Percentiles rank a stretch among this genome's conserved stretches.
Conservation (phyloP, 1,139 yeast species). For the Suhomyces bokatorum region DNA sequence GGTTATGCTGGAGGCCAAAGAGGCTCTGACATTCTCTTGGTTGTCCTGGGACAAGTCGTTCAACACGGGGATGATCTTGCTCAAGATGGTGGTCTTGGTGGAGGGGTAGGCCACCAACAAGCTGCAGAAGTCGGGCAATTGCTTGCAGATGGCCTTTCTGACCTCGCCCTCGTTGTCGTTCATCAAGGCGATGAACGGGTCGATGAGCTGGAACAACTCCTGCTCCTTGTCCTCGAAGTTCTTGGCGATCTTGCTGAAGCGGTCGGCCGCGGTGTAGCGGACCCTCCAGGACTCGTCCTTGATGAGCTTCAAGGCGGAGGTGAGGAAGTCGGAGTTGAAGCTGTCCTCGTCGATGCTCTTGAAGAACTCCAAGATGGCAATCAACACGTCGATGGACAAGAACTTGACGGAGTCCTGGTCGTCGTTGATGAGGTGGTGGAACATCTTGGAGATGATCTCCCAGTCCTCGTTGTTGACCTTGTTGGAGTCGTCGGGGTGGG, state of each 20-base stretch:
- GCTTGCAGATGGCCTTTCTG: constrained; percentile 90
- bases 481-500: constrained; percentile 22
- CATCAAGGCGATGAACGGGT: constrained; percentile 73
- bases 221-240: constrained; percentile 59
- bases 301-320: constrained; percentile 62
- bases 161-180: constrained; percentile 97
- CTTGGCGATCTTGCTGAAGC: constrained; percentile 72
- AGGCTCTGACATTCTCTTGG: constrained; percentile 89
- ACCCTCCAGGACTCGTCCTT: constrained; percentile 98
- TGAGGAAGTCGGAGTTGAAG: constrained; percentile 62
- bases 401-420: constrained; percentile 95
- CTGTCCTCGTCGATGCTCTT: constrained; percentile 55
- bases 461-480: constrained; percentile 54
- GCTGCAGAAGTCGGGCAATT: constrained; percentile 76
- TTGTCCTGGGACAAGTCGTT: constrained; percentile 86
- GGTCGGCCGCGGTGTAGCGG: constrained; percentile 94
- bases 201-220: constrained; percentile 58
- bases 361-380: constrained; percentile 67
- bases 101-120: constrained; percentile 46
- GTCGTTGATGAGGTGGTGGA: constrained; percentile 75
- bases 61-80: constrained; percentile 79
- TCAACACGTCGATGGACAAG: constrained; percentile 81
- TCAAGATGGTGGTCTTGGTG: constrained; percentile 56
- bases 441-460: constrained; percentile 79
- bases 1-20: constrained; percentile 86